A percentile compares a stretch with the other conserved stretches of the same genome.
Conservation (phyloP, 2,329 filamentous ascomycete genomes). For the Fusarium nurragi region DNA sequence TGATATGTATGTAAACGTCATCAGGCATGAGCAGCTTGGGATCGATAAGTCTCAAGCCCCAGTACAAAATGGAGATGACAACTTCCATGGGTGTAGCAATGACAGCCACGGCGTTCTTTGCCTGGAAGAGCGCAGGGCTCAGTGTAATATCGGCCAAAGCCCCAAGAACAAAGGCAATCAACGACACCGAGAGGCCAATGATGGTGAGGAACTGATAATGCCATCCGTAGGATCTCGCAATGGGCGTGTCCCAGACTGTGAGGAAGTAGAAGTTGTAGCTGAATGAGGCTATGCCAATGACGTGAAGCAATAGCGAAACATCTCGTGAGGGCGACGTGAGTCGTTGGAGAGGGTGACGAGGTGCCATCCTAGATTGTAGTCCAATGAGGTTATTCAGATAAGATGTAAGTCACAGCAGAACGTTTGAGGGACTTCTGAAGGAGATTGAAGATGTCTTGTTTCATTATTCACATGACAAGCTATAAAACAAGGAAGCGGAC, state of each 20-base stretch:
- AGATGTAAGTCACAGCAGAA: not conserved
- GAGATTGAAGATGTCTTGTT: not conserved
- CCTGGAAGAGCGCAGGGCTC: conserved; percentile 65
- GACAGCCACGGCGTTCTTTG: conserved; percentile 74
- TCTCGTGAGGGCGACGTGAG: conserved; percentile 71
- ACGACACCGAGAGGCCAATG: conserved; percentile 71
- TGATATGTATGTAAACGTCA: conserved; percentile 63
- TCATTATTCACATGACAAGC: conserved; percentile 9
- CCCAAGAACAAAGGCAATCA: conserved; percentile 68
- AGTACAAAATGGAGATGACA: conserved; percentile 77
- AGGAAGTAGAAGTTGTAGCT: conserved; percentile 64
- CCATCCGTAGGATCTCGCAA: conserved; percentile 70
- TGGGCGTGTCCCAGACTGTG: conserved; percentile 58
- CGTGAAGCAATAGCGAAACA: conserved; percentile 70
- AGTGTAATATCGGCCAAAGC: conserved; percentile 72
- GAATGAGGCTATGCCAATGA: conserved; percentile 63
- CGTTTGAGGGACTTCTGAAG: not conserved
- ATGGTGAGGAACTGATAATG: conserved; percentile 80
- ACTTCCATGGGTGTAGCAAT: conserved; percentile 75
- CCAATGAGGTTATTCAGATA: not conserved
- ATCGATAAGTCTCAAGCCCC: conserved; percentile 71
- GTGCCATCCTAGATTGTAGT: conserved; percentile 49
- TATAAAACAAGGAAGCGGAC: conserved; percentile 13
- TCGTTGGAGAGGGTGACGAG: conserved; percentile 70
- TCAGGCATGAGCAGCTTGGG: conserved; percentile 62